Conservation (phyloP, 2,329 filamentous ascomycete species). For the Boeremia lycopersici region DNA sequence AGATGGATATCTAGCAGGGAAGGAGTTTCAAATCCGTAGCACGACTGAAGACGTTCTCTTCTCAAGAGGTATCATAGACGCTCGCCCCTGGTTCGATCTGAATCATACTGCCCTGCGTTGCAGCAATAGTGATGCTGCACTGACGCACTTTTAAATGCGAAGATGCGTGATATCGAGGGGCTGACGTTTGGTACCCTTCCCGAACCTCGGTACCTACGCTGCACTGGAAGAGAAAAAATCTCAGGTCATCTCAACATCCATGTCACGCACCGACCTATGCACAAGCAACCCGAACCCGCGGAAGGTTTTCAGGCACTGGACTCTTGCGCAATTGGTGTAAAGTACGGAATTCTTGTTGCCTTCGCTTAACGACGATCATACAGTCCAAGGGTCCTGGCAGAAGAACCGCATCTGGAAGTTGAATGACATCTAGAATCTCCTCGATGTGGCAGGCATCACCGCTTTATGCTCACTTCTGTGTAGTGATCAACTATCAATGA, state of each 20-base stretch:
- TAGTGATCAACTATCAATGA: not conserved
- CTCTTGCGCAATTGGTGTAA: conserved; percentile 7
- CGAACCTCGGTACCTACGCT: conserved; percentile 2
- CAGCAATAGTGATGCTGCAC: not conserved
- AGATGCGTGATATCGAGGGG: not conserved
- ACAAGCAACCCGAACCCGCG: not conserved
- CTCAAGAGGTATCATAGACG: conserved; percentile 3
- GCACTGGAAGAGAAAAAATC: not conserved
- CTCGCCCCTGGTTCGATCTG: not conserved
- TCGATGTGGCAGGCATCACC: not conserved
- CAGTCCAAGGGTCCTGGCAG: not conserved
- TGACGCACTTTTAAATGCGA: not conserved
- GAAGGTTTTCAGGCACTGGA: not conserved
- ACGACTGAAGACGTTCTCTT: conserved; percentile 2
- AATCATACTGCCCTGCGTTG: not conserved
- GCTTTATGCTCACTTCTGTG: not conserved
- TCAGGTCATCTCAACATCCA: conserved; percentile 5
- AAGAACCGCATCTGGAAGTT: conserved; percentile 5
- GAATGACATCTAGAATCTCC: conserved; percentile 3
- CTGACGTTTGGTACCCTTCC: not conserved
- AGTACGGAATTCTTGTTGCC: not conserved
- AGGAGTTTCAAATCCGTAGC: conserved; percentile 8
- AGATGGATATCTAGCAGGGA: conserved; percentile 6
- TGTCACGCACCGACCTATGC: conserved; percentile 1
- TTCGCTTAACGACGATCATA: conserved; percentile 13